Conservation (phyloP, 495 filamentous ascomycete genomes). For the Penicillium desertorum region DNA sequence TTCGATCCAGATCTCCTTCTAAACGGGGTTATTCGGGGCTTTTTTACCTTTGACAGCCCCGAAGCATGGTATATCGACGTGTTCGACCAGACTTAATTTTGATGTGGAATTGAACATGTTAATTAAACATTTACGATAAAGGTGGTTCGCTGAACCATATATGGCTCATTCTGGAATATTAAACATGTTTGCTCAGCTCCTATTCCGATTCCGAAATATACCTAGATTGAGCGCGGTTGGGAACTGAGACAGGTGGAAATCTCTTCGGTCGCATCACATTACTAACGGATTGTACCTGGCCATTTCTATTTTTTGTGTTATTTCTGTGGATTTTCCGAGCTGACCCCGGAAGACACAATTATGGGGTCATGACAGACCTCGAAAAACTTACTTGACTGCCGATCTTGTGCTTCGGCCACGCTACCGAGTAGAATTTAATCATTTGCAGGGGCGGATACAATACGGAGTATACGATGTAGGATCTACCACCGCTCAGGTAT, state of each 20-base stretch:
- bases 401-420: constrained; percentile 8
- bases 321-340: neutral
- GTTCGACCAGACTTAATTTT: neutral
- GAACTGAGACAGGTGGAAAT: neutral
- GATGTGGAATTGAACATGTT: neutral
- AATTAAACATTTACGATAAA: neutral
- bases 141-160: constrained; percentile 22
- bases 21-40: constrained; percentile 18
- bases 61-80: neutral
- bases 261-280: neutral
- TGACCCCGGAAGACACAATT: constrained; percentile 1
- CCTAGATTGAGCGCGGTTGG: neutral
- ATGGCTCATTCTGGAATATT: neutral
- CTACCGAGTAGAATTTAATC: constrained; percentile 1
- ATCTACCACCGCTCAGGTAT: neutral
- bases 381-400: neutral
- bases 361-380: constrained; percentile 3
- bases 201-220: constrained; percentile 1
- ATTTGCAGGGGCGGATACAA: neutral
- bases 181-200: neutral
- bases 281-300: neutral
- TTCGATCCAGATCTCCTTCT: neutral
- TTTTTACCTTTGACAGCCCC: constrained; percentile 7
- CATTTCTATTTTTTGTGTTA: no score
- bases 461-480: neutral